phyloP scores from a whole-genome alignment of 768 basidiomycete genomes.

The Leccinellum rugosiceps region DNA sequence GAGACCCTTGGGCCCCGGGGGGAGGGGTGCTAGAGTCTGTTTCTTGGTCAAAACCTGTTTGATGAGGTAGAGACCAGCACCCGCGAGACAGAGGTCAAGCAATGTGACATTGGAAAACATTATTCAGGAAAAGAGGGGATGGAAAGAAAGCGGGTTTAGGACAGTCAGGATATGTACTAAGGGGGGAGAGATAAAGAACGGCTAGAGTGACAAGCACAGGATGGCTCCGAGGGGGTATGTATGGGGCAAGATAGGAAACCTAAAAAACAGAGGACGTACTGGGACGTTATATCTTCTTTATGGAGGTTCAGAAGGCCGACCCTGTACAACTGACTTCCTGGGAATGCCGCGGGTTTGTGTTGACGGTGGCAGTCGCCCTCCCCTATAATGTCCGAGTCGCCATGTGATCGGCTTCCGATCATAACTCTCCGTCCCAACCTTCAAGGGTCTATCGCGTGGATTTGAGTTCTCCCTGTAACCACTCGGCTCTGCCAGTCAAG shows the following conservation, averaged over 20 bases:
- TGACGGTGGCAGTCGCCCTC: conserved; percentile 1
- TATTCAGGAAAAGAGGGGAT: not conserved
- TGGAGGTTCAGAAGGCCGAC: conserved; percentile 8
- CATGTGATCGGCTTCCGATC: conserved; percentile 5
- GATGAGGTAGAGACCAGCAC: conserved; percentile 27
- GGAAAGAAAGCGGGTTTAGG: not conserved
- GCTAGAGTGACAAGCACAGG: not conserved
- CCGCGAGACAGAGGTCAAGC: conserved; percentile 32
- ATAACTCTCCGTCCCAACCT: not conserved
- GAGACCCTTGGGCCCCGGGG: conserved; percentile 45
- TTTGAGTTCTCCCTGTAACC: not conserved
- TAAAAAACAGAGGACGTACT: not conserved
- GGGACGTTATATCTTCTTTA: conserved; percentile 22
- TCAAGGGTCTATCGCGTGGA: not conserved
- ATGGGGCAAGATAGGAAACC: not conserved
- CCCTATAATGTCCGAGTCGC: conserved; percentile 5
- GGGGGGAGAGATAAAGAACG: conserved; percentile 15
- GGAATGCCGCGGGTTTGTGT: conserved; percentile 23
- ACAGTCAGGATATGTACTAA: not conserved
- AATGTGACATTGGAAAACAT: conserved; percentile 30
- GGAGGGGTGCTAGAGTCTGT: conserved; percentile 27
- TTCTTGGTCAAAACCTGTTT: conserved; percentile 22
- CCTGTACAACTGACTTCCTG: conserved; percentile 11
- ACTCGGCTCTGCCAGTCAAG: not conserved
- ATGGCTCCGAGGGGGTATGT: not conserved